Base-by-base conservation (phyloP, 2,329 filamentous ascomycete species). In the Tolypocladium sp. region DNA sequence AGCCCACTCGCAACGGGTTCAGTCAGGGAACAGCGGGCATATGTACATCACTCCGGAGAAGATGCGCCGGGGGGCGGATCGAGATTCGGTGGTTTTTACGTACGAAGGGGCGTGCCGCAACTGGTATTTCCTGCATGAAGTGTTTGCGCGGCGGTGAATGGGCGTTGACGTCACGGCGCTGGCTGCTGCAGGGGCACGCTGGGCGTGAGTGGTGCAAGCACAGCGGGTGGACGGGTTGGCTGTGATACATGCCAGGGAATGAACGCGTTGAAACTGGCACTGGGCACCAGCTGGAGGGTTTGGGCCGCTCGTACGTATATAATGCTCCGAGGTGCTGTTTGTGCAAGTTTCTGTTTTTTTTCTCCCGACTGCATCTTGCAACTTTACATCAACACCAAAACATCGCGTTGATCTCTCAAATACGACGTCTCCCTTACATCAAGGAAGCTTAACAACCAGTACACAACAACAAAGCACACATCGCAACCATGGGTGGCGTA, bases 401-500 rank as follows among this genome's bases (percentile, higher is more conserved):
- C n/a, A n/a, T 30, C 44, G 13, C 44, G 22, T 7, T 7, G 4
- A 17, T 8, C 44, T 40, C 38, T 10, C 35, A 37, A 10, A 40
- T 5, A 30, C 30, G 6, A 15, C n/a, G n/a, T n/a, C 5, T 22
- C 42, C 12, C 13, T 46, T 46, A 1, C 42, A 33, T 2, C 44
- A 25, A 49, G 42, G 44, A 33, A 33, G 27, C 27, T 33, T 27
- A 55, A 41, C 53, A 30, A 57, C 25, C 22, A 22, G 25, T 20
- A 55, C 37, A 64, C 59, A 59, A 56, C 41, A 38, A 54, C 44
- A 55, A 56, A 41, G 53, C 25, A 56, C 30, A 65, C 8, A 56
- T 60, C 62, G 57, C 60, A 67, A 75, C 42, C 61, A 93, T 94
- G 90, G 90, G 90, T 77, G 89, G 88, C 74, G 86, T 94, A 69